Conservation (phyloP, 495 filamentous ascomycete genomes). For the Aspergillus sclerotiicarbonarius region DNA sequence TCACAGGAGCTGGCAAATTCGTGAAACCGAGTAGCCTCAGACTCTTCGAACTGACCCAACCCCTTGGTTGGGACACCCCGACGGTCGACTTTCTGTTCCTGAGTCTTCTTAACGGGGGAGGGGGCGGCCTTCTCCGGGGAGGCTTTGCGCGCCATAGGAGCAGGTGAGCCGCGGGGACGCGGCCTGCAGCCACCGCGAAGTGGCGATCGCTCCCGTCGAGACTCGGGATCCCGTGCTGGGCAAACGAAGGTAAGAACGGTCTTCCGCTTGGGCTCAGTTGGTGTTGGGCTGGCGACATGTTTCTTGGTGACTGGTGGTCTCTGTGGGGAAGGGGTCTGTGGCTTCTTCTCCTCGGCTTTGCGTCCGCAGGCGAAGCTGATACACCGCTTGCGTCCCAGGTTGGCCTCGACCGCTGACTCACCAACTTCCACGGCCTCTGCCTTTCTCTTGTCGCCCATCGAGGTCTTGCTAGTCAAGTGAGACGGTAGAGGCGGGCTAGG, state of each 20-base stretch:
- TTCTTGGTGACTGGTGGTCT: conserved; percentile 13
- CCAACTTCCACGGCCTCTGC: conserved; percentile 25
- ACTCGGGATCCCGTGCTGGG: conserved; percentile 43
- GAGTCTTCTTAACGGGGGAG: conserved; percentile 6
- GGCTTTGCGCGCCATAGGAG: conserved; percentile 48
- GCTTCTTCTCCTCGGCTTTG: conserved; percentile 30
- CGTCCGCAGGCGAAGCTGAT: conserved; percentile 87
- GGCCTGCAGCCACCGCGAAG: conserved; percentile 32
- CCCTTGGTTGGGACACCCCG: conserved; percentile 39
- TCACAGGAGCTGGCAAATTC: conserved; percentile 84
- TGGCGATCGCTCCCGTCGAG: conserved; percentile 31
- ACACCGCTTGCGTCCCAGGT: conserved; percentile 73
- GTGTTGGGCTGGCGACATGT: conserved; percentile 15
- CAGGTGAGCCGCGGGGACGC: conserved; percentile 46
- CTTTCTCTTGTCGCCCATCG: conserved; percentile 26
- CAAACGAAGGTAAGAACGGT: conserved; percentile 62
- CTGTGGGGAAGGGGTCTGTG: conserved; percentile 21
- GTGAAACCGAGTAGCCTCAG: conserved; percentile 77
- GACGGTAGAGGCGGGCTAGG: conserved; percentile 77
- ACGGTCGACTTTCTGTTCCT: conserved; percentile 8
- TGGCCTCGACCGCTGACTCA: conserved; percentile 52
- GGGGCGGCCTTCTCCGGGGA: conserved; percentile 26
- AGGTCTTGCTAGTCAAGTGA: conserved; percentile 28
- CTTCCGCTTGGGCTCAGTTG: conserved; percentile 46
- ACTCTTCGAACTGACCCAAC: conserved; percentile 58